Evolutionary conservation across 495 filamentous ascomycete genomes (phyloP), one percentile per base, ranked within the genome.

Genomic region (Elasticomyces elasticus): DNA sequence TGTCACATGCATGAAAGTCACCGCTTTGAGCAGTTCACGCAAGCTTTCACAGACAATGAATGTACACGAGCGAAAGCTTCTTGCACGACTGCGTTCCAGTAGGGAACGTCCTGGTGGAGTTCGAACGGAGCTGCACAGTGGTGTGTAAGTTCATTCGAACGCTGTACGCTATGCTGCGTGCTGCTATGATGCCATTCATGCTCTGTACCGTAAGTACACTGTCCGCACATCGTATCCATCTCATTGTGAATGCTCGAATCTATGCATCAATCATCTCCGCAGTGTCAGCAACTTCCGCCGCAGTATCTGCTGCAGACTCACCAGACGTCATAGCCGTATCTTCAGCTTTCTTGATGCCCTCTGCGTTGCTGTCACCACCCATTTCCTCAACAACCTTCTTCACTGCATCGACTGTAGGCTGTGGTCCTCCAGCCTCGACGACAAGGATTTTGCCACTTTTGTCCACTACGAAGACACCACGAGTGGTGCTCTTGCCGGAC

Each of bases 401-500:
- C 6, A 81, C 79, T 12, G 75, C 76, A 0, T 74, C 71, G 35
- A 82, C 72, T 5, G 82, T 86, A 17, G 64, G 71, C 24, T 71
- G 72, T 13, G 83, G 83, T n/a, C 78, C 71, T 26, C 81, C 83
- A 3, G 76, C 56, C 63, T 81, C 76, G 23, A 74, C 72, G 17
- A 78, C 77, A 23, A 86, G 75, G 33, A 87, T 76, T 64, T 82
- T 83, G 2, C 56, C 61, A 24, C 33, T 47, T 69, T 95, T 97
- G 64, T 87, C 80, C 55, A 98, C 72, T 48, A 84, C 87, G 61
- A 95, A 89, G 23, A 96, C 86, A 52, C 90, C 91, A 56, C 92
- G 79, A 26, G 71, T 79, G 27, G 85, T 94, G n/a, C 87, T 58
- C 58, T 71, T 70, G 0, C 63, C 58, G 40, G 58, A 55, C 53